A percentile compares a stretch with the other conserved stretches of the same genome.
Conservation (phyloP, 768 basidiomycete genomes). For the Tulasnella sp. region DNA sequence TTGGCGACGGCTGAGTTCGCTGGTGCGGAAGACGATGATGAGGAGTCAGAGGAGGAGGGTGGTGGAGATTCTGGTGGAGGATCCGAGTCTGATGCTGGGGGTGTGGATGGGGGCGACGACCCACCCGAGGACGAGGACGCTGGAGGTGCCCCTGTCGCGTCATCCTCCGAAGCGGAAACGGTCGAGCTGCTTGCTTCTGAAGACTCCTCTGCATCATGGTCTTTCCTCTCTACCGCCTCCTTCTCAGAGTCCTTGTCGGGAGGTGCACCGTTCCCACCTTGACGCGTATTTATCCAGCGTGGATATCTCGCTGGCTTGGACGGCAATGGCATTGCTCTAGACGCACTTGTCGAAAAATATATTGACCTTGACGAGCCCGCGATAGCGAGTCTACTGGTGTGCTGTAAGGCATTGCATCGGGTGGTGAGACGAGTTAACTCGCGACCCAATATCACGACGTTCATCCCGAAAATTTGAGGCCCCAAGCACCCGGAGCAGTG, state of each 20-base stretch:
- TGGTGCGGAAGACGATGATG: conserved; percentile 22
- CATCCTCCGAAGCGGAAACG: conserved; percentile 23
- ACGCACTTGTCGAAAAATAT: conserved; percentile 7
- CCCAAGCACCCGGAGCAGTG: background rate
- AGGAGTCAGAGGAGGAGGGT: conserved; percentile 29
- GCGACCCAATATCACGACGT: no score
- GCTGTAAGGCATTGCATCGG: no score
- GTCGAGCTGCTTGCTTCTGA: background rate
- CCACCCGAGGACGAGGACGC: conserved; percentile 28
- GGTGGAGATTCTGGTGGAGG: conserved; percentile 27
- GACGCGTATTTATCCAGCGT: conserved; percentile 27
- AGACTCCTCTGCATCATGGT: background rate
- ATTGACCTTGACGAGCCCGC: conserved; percentile 3
- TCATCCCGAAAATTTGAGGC: no score
- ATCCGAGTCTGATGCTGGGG: conserved; percentile 1
- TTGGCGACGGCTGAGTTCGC: conserved; percentile 54
- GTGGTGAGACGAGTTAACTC: no score
- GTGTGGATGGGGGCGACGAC: conserved; percentile 26
- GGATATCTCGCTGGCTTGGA: conserved; percentile 23
- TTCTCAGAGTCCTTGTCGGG: conserved; percentile 12
- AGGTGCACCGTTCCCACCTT: conserved; percentile 16
- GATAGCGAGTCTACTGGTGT: background rate
- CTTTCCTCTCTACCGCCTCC: conserved; percentile 15
- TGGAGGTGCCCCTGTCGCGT: conserved; percentile 2
- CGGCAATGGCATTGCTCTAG: conserved; percentile 5